Percentiles rank a stretch among this genome's conserved stretches.
These are phyloP conservation scores for Passalora sequoiae DNA, from an alignment of 2,329 filamentous ascomycete genomes.

Conservation along the genomic window DNA sequence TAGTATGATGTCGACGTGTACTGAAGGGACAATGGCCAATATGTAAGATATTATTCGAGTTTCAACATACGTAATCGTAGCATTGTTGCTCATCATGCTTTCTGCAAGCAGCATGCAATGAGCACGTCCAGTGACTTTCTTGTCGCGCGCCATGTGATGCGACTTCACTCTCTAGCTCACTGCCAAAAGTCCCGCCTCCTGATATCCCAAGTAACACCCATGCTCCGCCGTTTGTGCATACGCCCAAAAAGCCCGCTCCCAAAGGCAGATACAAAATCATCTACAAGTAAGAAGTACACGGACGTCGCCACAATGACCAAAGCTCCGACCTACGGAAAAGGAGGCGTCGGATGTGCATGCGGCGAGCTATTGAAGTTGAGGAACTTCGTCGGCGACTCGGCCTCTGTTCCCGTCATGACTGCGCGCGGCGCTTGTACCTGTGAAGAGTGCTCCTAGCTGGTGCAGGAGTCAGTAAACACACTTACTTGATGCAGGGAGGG, in stretches of 20 bases:
- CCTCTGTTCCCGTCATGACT: not conserved
- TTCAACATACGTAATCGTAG: constrained; percentile 6
- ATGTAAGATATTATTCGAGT: not conserved
- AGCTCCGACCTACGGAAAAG: not conserved
- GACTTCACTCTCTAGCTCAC: not conserved
- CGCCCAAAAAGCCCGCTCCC: not conserved
- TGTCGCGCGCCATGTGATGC: not conserved
- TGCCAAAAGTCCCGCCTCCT: constrained; percentile 2
- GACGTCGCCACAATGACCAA: not conserved
- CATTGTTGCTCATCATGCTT: constrained; percentile 1
- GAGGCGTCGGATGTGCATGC: not conserved
- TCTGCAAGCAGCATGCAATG: not conserved
- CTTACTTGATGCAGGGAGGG: constrained; percentile 7
- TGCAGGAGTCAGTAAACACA: constrained; percentile 5
- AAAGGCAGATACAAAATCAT: not conserved
- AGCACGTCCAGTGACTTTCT: not conserved
- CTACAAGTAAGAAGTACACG: constrained; percentile 2
- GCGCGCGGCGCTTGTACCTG: not conserved
- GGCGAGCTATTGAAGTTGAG: constrained; percentile 5
- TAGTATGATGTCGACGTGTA: too few relatives aligned
- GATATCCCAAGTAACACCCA: not conserved
- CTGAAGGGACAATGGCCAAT: too few relatives aligned
- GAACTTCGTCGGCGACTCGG: constrained; percentile 2
- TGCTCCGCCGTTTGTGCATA: constrained; percentile 5
- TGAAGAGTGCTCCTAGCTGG: constrained; percentile 18